Conservation (phyloP, 129 eudicot species). For the Tanacetum coccineum region DNA sequence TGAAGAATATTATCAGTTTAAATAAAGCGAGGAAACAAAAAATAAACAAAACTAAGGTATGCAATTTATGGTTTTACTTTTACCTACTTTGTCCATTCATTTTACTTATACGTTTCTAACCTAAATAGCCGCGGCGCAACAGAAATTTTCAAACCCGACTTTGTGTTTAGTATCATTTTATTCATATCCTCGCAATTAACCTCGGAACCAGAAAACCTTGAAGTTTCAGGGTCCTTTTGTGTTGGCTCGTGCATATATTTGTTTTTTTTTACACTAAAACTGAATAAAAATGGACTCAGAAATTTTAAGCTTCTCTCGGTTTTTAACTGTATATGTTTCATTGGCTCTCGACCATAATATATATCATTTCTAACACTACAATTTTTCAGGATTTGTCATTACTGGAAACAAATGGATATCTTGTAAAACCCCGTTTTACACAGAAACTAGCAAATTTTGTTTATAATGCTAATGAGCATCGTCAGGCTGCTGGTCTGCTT, state of each 20-base stretch:
- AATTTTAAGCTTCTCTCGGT: background rate
- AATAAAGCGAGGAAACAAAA: slow-evolving; percentile 57
- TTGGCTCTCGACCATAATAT: background rate
- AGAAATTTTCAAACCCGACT: background rate
- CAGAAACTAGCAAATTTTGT: slow-evolving; percentile 21
- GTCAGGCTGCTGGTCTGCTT: slow-evolving; percentile 15
- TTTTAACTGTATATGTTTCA: background rate
- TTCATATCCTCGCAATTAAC: background rate
- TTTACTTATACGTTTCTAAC: background rate
- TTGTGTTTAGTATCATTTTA: background rate
- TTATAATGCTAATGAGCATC: slow-evolving; percentile 24
- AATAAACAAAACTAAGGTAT: slow-evolving; percentile 50
- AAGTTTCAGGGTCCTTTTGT: background rate
- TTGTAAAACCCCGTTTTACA: slow-evolving; percentile 8
- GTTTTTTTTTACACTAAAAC: background rate
- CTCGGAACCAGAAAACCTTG: background rate
- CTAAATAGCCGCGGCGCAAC: background rate
- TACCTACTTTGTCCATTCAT: background rate
- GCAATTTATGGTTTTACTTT: slow-evolving; percentile 4
- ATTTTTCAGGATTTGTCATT: slow-evolving; percentile 44
- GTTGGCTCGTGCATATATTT: background rate
- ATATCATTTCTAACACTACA: background rate
- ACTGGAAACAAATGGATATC: slow-evolving; percentile 33
- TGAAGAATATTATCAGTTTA: slow-evolving; percentile 56
- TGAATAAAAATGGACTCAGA: background rate